Evolutionary conservation across 1,139 yeast genomes (phyloP).

Genomic region (Meyerozyma guilliermondii): DNA sequence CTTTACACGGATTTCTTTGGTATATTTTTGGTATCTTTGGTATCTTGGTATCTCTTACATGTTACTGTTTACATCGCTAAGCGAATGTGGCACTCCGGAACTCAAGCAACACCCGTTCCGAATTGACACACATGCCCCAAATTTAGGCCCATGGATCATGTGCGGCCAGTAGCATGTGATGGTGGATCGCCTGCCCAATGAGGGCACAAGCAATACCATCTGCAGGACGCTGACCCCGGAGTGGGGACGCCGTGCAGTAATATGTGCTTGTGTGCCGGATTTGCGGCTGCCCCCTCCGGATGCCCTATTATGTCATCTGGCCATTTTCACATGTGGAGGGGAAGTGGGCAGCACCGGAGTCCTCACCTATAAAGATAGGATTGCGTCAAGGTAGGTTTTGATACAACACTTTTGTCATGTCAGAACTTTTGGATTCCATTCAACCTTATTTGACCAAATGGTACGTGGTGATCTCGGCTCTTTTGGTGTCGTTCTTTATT

Average conservation of each 20-base stretch:
- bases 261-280: neutral
- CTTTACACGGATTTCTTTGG: too few species aligned
- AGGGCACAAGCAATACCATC: neutral
- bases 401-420: neutral
- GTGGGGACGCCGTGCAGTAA: neutral
- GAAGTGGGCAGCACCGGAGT: neutral
- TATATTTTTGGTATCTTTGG: too few species aligned
- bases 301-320: neutral
- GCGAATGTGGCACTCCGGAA: too few species aligned
- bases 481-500: conserved; percentile 2
- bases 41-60: too few species aligned
- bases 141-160: neutral
- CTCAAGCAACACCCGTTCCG: too few species aligned
- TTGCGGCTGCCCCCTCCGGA: neutral
- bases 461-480: conserved; percentile 5
- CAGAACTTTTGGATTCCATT: neutral
- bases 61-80: too few species aligned
- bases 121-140: neutral
- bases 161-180: neutral
- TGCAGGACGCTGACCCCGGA: neutral
- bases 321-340: conserved; percentile 2
- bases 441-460: conserved; percentile 5
- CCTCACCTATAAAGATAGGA: neutral
- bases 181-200: neutral
- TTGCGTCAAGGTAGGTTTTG: neutral